Evolutionary conservation across 371 early-diverging fungal species (phyloP), one percentile per base, ranked within the genome.

Genomic region (Rhizopus sp.): DNA sequence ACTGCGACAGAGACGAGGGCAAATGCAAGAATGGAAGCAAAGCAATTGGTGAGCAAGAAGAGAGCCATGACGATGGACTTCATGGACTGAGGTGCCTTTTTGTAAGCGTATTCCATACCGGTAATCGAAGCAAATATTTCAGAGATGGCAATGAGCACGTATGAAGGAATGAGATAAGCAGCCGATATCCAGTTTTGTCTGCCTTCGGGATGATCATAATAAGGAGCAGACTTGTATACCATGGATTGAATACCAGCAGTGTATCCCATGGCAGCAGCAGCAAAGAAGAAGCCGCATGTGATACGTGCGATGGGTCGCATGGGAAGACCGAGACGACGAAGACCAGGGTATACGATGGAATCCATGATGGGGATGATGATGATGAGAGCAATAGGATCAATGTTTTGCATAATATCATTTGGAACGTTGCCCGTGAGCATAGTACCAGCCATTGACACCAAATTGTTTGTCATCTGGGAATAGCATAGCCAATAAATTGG

Each of bases 21-120:
- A 64, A 90, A 78, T 35, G 80, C 86, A 34, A 89, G 73, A 40
- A 88, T 63, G 3, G 87, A 70, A 58, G 84, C 88, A 47, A 81
- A 75, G 33, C 84, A 86, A 64, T 80, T 85, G 23, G 88, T 85
- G 52, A 88, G 75, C 65, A 90, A 66, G 75, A 78, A 89, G 41
- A 87, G 51, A 3, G 89, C 72, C 77, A 85, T 86, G 40, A 89
- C 84, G 3, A 88, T 75, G 3, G 89, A 88, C 72, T 89, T 90
- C 77, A 90, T 83, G 47, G 76, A 75, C 2, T 68, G 71, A 0
- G 89, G 82, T 1, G 91, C 89, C 62, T 84, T 82, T 54, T 79
- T 85, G 79, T 81, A 90, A 1, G 91, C 91, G 57, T 81, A 88
- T 66, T 90, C 91, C n/a, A 89, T 75, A 47, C 89, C 91, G 5